Evolutionary conservation across 768 basidiomycete species (phyloP), one percentile per base, ranked within the genome.

Genomic region (Fomitopsis pulvina): DNA sequence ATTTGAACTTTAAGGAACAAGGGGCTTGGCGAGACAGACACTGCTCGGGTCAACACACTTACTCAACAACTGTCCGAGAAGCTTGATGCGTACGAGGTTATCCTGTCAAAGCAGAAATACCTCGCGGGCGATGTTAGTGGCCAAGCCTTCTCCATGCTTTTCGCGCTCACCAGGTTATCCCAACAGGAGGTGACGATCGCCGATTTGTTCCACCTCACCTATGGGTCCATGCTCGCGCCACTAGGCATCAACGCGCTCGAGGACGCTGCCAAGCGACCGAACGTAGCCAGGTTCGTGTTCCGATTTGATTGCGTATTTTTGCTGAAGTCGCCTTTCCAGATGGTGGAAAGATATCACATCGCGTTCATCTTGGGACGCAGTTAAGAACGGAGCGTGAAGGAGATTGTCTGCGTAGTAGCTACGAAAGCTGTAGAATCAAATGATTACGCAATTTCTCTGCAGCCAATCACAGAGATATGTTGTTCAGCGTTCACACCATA

Each of bases 121-220:
- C 53, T 68, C 42, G 69, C 67, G 11, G 68, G 69, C n/a, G 50
- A 60, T 9, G 65, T 61, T 39, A 53, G 60, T 56, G 11, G 12
- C 24, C n/a, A n/a, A 18, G 18, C 18, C 1, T 20, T 30, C 8
- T n/a, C 16, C 18, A 7, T 18, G 5, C 2, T 26, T 14, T 10
- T 40, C 8, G 37, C 25, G 11, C 14, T 24, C 1, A 11, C 16
- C 1, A 45, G 18, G 16, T 11, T 3, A n/a, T 11, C n/a, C 12
- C 29, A n/a, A n/a, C 50, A 75, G 68, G 58, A 64, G 29, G 21
- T 85, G 42, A 80, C 79, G 6, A 65, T 83, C 1, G 79, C 75
- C 2, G 82, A 84, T 57, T 66, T 84, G 18, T 75, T 74, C 63
- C 80, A 82, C 59, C 58, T 83, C 28, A 72, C 80, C 0, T 75